Conservation (phyloP, 306 rosid genomes). For the Cyclanthera cordifolia region DNA sequence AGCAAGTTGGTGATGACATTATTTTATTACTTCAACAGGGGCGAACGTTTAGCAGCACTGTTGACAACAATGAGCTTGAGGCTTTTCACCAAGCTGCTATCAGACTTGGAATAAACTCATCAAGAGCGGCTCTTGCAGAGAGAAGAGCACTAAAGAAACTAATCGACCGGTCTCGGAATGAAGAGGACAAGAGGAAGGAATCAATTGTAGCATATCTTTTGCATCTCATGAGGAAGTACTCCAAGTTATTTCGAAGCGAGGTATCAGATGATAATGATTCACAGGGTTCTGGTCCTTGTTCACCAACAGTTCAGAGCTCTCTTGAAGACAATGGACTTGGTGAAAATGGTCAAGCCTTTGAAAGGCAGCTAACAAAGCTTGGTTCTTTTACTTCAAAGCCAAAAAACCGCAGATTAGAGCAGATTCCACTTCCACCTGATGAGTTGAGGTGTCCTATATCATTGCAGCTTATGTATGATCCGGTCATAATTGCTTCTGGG, state of each 20-base stretch:
- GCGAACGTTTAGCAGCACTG: constrained; percentile 49
- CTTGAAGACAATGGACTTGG: constrained; percentile 41
- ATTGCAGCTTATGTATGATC: constrained; percentile 88
- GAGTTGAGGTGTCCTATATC: constrained; percentile 96
- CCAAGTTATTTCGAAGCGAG: constrained; percentile 90
- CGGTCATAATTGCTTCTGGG: constrained; percentile 90
- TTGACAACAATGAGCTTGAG: constrained; percentile 75
- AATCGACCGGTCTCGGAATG: constrained; percentile 71
- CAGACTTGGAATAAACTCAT: constrained; percentile 83
- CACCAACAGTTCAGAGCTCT: constrained; percentile 74
- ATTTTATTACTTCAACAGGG: constrained; percentile 85
- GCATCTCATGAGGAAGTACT: constrained; percentile 92
- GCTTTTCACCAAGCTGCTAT: constrained; percentile 89
- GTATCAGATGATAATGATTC: constrained; percentile 86
- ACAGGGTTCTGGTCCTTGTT: constrained; percentile 92
- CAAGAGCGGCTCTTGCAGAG: constrained; percentile 84
- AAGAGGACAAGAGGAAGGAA: constrained; percentile 96
- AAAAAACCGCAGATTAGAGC: constrained; percentile 42
- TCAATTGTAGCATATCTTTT: constrained; percentile 85
- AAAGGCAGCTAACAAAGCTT: constrained; percentile 61
- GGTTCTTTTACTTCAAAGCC: constrained; percentile 59
- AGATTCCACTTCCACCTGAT: constrained; percentile 70
- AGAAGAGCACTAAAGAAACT: constrained; percentile 91
- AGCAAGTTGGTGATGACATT: constrained; percentile 82
- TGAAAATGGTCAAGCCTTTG: constrained; percentile 61